phyloP scores from a whole-genome alignment of 2,329 filamentous ascomycete species.

The Exophiala xenobiotica region DNA sequence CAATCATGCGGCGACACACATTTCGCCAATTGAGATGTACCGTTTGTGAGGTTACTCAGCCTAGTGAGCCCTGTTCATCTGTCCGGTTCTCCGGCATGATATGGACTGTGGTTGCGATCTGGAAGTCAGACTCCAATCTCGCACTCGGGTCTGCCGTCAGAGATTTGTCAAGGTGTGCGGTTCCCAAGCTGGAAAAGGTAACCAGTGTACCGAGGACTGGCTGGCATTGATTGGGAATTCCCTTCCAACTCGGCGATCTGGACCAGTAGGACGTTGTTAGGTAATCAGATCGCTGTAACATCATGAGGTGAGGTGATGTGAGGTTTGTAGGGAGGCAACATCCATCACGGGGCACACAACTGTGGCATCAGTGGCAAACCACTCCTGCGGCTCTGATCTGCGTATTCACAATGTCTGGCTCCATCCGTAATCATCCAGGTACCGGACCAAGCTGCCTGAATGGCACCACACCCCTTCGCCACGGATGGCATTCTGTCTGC shows the following conservation, averaged over 20 bases:
- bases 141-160: too few species aligned
- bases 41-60: background rate
- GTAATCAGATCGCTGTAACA: constrained; percentile 2
- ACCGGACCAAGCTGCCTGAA: background rate
- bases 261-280: constrained; percentile 11
- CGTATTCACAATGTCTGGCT: background rate
- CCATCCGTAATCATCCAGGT: background rate
- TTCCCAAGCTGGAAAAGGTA: too few species aligned
- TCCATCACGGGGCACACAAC: background rate
- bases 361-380: too few species aligned
- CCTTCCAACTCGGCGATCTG: background rate
- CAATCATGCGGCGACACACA: background rate
- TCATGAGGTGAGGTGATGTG: constrained; percentile 8
- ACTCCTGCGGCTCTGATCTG: background rate
- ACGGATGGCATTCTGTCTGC: background rate
- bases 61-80: too few species aligned
- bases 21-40: background rate
- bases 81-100: too few species aligned
- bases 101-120: too few species aligned
- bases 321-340: background rate
- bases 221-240: background rate
- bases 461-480: background rate
- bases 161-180: too few species aligned
- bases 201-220: too few species aligned
- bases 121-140: too few species aligned